Base-by-base conservation (phyloP, 176 grass and related monocot genomes). In the Ensete ventricosum region DNA sequence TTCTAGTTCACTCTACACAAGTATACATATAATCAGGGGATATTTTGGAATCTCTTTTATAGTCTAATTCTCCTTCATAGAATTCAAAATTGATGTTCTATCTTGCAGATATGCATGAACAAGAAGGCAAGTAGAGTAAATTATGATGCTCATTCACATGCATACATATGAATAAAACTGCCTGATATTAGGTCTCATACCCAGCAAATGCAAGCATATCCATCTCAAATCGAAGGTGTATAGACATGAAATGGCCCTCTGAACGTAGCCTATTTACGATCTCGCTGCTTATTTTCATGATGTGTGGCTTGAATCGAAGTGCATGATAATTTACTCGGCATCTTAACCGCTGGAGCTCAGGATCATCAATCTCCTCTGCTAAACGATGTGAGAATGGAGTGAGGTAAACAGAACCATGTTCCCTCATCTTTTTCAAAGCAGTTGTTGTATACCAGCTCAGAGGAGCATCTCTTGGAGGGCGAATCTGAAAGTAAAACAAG, bases 191-290 rank as follows among this genome's bases (percentile, higher is more conserved):
- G 1, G 81, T 65, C 64, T 57, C 69, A 26, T 92, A 99, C 95
- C 91, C 95, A 53, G 95, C 90, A 91, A 94, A 99, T 79, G 95
- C 86, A 84, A 99, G 88, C 95, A 99, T 99, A 85, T 99, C 95
- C 88, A 99, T 87, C 86, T 99, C 95, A 69, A 99, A 99, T 0
- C 95, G 82, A 85, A 99, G 91, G 84, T 99, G 95, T 85, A 99
- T 99, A 69, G 95, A 99, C 91, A 99, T 89, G 66, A 91, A 99
- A 83, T 94, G 91, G 26, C 91, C 95, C 84, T 91, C 67, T 21
- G 82, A 70, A 43, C 95, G 88, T 52, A 99, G 88, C 74, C 83
- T 99, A 81, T 86, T 89, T 59, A 99, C 88, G 80, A 94, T 99
- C 54, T 94, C 88, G 65, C 80, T 89, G 72, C 95, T 99, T 78